Percentiles rank a stretch among this genome's conserved stretches.
phyloP scores from a whole-genome alignment of 1,284 basidiomycete genomes.

The Schizopora paradoxa region DNA sequence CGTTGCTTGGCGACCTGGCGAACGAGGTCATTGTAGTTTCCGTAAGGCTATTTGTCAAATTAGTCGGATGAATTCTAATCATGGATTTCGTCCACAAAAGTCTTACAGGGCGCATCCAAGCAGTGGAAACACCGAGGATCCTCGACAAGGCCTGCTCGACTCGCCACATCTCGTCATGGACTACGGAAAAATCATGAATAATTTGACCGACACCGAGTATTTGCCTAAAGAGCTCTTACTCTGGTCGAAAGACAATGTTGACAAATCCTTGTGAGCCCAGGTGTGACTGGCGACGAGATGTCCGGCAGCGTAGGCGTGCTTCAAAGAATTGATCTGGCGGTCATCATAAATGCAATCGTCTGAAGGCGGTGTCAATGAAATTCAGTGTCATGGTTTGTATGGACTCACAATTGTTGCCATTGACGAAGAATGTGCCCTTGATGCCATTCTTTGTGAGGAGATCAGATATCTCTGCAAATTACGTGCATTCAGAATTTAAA shows the following conservation, averaged over 20 bases:
- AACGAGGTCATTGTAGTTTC: slow-evolving; percentile 45
- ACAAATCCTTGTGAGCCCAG: slow-evolving; percentile 14
- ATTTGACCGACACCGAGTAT: background rate
- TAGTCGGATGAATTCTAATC: slow-evolving; percentile 26
- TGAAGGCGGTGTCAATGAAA: too few relatives aligned
- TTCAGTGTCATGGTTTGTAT: too few relatives aligned
- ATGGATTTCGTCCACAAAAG: background rate
- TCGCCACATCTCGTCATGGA: slow-evolving; percentile 34
- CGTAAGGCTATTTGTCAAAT: too few relatives aligned
- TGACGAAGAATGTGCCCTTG: slow-evolving; percentile 40
- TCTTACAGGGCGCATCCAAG: slow-evolving; percentile 42
- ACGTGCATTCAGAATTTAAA: background rate
- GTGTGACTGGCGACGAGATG: slow-evolving; percentile 17
- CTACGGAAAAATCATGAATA: slow-evolving; percentile 17
- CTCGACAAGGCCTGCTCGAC: slow-evolving; percentile 45
- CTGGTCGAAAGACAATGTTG: slow-evolving; percentile 12
- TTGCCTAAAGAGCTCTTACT: background rate
- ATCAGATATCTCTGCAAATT: slow-evolving; percentile 20
- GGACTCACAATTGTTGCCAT: slow-evolving; percentile 14
- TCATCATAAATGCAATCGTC: slow-evolving; percentile 39
- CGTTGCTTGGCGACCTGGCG: slow-evolving; percentile 37
- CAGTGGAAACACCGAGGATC: slow-evolving; percentile 43
- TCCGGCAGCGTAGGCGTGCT: slow-evolving; percentile 30
- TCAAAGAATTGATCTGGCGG: slow-evolving; percentile 29
- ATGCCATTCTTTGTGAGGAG: slow-evolving; percentile 25